Evolutionary conservation across 805 yeast species (phyloP), one percentile per base, ranked within the genome.

Genomic region (Nakazawaea wickerhamii): DNA sequence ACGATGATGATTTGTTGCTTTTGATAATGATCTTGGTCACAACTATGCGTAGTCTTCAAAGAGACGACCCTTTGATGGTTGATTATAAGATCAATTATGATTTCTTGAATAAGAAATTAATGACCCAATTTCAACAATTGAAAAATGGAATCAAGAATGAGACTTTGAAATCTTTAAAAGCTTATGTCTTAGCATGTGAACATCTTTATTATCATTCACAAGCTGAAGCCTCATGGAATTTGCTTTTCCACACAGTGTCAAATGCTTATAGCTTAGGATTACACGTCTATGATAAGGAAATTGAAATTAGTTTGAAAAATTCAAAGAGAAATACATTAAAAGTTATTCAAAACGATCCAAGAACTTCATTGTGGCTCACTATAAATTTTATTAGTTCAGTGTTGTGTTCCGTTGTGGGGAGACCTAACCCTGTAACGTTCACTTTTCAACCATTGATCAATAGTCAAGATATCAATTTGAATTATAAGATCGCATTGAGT

Each of bases 391-490:
- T 71, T 20, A 60, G 70, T n/a, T 71, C 75, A 2, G 73, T 71
- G 27, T 50, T 71, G 15, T 73, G 79, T 50, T 70, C 77, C 0
- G 68, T 73, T 13, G 57, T 73, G 20, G 79, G 79, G 7, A 59
- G 79, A 48, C 79, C 79, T 3, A 74, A 73, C 47, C 80, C 80
- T 1, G 73, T 75, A 8, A 68, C 76, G 1, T 61, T 61, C 47
- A 58, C 55, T 17, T 61, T 59, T 43, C 63, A 59, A 44, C 64
- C 66, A 1, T 48, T 61, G 40, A 38, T 59, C 27, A 52, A 53
- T 32, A 59, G 58, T 40, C 59, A 58, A 45, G 64, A 60, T 42
- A 61, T 61, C 34, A 43, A 63, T 30, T 48, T 62, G 37, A 60
- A 61, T 43, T 62, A 71, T 46, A 74, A 71, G 45, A 65, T 70